A percentile compares a stretch with the other conserved stretches of the same genome.
Conservation (phyloP, 805 yeast genomes). For the Pichia occidentalis region DNA sequence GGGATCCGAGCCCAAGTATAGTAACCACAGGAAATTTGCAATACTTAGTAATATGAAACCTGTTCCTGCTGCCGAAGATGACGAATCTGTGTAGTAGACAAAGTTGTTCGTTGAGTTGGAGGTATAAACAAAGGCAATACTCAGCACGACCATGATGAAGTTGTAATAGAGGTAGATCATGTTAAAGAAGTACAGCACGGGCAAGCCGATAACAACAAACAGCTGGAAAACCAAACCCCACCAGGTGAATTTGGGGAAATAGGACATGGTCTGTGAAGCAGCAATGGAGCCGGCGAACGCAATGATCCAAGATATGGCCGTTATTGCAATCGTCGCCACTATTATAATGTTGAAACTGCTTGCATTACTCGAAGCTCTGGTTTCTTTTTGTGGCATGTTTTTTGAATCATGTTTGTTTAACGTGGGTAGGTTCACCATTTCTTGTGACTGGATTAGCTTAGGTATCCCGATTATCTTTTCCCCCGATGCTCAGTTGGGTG, state of each 20-base stretch:
- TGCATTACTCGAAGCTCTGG: no score
- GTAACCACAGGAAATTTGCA: constrained; percentile 76
- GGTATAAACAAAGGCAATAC: constrained; percentile 75
- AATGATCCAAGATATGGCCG: constrained; percentile 71
- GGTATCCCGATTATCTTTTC: no score
- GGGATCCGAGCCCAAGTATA: constrained; percentile 86
- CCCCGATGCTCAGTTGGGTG: no score
- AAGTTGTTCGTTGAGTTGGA: constrained; percentile 77
- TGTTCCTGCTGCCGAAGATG: constrained; percentile 82
- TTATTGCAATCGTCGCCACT: constrained; percentile 8
- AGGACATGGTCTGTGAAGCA: constrained; percentile 30
- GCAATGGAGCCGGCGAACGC: constrained; percentile 84
- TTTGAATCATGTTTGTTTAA: no score
- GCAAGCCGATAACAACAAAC: constrained; percentile 45
- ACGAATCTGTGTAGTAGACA: constrained; percentile 60
- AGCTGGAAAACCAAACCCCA: constrained; percentile 90
- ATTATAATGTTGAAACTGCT: constrained; percentile 8
- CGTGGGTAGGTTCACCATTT: no score
- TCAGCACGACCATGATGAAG: constrained; percentile 47
- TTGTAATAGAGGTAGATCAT: constrained; percentile 62
- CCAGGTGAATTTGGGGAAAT: constrained; percentile 86
- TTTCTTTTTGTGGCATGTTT: no score
- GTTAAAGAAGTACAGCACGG: constrained; percentile 50
- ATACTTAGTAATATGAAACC: constrained; percentile 82
- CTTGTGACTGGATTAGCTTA: no score